Conservation (phyloP, 768 basidiomycete genomes). For the Chiua virens region DNA sequence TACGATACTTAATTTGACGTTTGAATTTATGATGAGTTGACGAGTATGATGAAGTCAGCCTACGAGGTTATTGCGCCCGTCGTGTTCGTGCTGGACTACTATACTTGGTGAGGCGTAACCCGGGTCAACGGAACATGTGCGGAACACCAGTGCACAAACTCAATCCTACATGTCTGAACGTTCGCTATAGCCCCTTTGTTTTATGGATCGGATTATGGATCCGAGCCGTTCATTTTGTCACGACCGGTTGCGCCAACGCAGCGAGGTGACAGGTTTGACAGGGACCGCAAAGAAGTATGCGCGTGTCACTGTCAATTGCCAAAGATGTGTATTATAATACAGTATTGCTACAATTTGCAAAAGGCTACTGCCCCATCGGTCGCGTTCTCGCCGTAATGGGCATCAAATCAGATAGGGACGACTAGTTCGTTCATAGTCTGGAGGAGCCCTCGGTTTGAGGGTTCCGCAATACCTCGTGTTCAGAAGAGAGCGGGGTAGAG, state of each 20-base stretch:
- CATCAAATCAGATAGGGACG: constrained; percentile 31
- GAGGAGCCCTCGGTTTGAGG: background rate
- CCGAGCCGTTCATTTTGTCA: constrained; percentile 6
- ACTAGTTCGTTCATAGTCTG: constrained; percentile 3
- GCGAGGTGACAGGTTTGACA: constrained; percentile 1
- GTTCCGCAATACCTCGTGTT: constrained; percentile 1
- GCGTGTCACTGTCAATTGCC: constrained; percentile 16
- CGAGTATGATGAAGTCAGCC: too few relatives aligned
- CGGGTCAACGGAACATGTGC: background rate
- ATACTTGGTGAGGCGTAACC: constrained; percentile 6
- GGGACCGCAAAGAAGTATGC: constrained; percentile 1
- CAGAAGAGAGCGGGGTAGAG: background rate
- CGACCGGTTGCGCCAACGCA: background rate
- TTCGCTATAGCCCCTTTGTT: background rate
- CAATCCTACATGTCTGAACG: constrained; percentile 11
- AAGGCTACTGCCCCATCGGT: constrained; percentile 18
- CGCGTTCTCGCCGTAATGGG: constrained; percentile 11
- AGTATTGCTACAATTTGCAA: constrained; percentile 19
- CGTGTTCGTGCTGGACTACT: constrained; percentile 6
- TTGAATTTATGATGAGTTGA: too few relatives aligned
- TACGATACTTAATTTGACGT: too few relatives aligned
- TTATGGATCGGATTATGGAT: constrained; percentile 8
- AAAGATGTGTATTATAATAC: constrained; percentile 22
- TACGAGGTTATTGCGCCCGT: constrained; percentile 1
- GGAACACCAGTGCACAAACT: constrained; percentile 4